These are phyloP conservation scores for Krasilnikovozyma curviuscula DNA, from an alignment of 768 basidiomycete genomes.

Conservation along the genomic window DNA sequence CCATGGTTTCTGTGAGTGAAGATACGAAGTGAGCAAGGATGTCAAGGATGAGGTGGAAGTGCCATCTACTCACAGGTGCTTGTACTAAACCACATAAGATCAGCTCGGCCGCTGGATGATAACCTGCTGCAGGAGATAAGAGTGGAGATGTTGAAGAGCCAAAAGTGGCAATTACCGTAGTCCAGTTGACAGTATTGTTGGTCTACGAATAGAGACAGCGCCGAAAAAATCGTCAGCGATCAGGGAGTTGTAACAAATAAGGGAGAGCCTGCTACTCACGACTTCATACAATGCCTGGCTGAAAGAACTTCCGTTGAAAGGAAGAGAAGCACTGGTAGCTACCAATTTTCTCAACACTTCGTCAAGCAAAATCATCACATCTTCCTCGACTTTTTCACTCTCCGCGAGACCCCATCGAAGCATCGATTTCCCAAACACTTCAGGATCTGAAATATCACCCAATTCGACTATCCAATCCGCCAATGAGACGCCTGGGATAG, in stretches of 20 bases:
- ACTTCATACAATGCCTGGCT: too few relatives aligned
- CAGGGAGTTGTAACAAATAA: too few relatives aligned
- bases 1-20: conserved; percentile 46
- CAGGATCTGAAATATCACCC: conserved; percentile 23
- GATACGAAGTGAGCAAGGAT: conserved; percentile 8
- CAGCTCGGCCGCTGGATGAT: conserved; percentile 76
- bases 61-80: conserved; percentile 47
- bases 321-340: too few relatives aligned
- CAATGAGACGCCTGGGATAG: conserved; percentile 19
- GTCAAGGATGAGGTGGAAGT: background rate
- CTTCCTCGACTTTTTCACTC: conserved; percentile 15
- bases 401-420: conserved; percentile 20
- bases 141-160: too few relatives aligned
- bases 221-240: too few relatives aligned
- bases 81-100: conserved; percentile 84
- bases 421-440: conserved; percentile 22
- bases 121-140: too few relatives aligned
- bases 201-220: too few relatives aligned
- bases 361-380: conserved; percentile 18
- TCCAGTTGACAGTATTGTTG: too few relatives aligned
- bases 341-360: too few relatives aligned
- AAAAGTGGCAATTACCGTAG: too few relatives aligned
- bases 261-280: too few relatives aligned
- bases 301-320: too few relatives aligned
- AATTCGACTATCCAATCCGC: conserved; percentile 26